A percentile compares a stretch with the other conserved stretches of the same genome.
phyloP scores from a whole-genome alignment of 768 basidiomycete species.

The Gymnopilus junonius region DNA sequence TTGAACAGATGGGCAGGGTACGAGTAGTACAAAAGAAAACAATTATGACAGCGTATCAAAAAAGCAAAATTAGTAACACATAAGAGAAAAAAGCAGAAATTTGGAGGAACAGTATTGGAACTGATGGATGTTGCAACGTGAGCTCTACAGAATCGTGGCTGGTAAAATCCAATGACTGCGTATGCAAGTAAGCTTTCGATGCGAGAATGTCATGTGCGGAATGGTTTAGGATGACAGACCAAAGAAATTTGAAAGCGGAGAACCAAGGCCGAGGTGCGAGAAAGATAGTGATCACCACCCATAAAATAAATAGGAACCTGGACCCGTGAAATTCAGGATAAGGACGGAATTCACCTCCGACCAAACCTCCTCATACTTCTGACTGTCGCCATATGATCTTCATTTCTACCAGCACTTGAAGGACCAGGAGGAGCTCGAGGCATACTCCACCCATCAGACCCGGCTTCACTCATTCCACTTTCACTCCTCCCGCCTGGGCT shows the following conservation, averaged over 20 bases:
- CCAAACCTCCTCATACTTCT: neutral
- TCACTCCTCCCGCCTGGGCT: constrained; percentile 18
- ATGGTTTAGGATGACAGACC: neutral
- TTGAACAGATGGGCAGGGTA: no score
- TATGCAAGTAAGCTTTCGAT: neutral
- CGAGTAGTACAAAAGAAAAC: neutral
- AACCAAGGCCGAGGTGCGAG: neutral
- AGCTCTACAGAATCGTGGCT: neutral
- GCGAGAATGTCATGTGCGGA: neutral
- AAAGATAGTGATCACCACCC: neutral
- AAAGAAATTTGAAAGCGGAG: neutral
- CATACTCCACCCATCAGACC: neutral
- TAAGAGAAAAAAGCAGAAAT: neutral
- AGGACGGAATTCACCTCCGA: neutral
- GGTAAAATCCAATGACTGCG: neutral
- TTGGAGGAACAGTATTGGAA: no score
- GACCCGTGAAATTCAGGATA: neutral
- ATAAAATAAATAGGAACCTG: neutral
- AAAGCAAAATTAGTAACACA: neutral
- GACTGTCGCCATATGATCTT: neutral
- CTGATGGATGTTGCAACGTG: neutral
- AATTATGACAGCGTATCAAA: neutral
- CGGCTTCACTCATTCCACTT: constrained; percentile 1
- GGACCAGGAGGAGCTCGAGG: neutral
- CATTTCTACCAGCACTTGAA: neutral